A percentile compares a stretch with the other conserved stretches of the same genome.
Conservation (phyloP, 306 rosid genomes). For the Alnus glutinosa region DNA sequence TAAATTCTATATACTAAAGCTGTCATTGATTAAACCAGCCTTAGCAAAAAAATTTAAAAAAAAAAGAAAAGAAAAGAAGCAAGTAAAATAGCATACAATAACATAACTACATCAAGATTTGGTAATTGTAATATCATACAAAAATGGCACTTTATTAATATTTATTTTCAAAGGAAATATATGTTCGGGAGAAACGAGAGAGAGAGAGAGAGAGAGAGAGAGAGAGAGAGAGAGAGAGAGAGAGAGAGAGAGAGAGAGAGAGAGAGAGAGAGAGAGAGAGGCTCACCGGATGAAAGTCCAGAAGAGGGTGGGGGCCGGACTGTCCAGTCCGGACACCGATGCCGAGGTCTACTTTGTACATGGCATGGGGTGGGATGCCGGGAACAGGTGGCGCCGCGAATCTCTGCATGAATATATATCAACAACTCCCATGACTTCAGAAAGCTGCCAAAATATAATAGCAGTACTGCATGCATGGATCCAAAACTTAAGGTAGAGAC, state of each 20-base stretch:
- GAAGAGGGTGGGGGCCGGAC: slow-evolving; percentile 35
- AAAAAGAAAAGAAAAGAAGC: no score
- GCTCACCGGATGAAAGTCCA: slow-evolving; percentile 76
- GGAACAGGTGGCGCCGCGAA: slow-evolving; percentile 52
- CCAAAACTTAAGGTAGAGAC: slow-evolving; percentile 30
- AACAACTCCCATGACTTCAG: neutral
- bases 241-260: no score
- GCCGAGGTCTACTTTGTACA: slow-evolving; percentile 60
- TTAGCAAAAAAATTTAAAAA: no score
- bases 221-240: no score
- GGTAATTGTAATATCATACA: neutral
- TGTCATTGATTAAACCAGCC: no score
- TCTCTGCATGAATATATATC: slow-evolving; percentile 45
- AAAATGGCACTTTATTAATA: neutral
- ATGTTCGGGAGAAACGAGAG: neutral
- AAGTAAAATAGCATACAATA: no score
- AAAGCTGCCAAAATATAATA: slow-evolving; percentile 17
- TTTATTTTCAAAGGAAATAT: neutral
- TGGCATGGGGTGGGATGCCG: slow-evolving; percentile 58
- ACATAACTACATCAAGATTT: no score
- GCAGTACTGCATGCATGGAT: slow-evolving; percentile 15
- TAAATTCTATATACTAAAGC: no score
- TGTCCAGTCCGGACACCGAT: slow-evolving; percentile 34
- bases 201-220: no score
- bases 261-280: neutral